Evolutionary conservation across 805 yeast species (phyloP), one percentile per base, ranked within the genome.

Genomic region (Candida morakotiae): DNA sequence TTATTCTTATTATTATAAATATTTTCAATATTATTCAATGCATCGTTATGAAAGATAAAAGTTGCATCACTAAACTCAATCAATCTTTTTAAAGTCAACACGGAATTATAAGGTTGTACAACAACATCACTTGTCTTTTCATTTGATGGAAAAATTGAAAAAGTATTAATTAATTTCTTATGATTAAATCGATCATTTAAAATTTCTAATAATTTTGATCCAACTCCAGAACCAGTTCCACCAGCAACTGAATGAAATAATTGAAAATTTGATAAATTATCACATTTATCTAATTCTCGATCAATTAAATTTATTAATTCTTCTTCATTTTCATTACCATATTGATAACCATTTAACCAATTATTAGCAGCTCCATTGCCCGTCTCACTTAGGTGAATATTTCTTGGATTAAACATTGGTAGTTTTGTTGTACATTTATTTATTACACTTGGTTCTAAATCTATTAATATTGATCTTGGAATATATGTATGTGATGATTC

Each of bases 181-280:
- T 83, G 79, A 5, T 71, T 71, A 55, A 79, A 91, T 38, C 87
- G 66, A 56, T 93, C 98, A 39, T 79, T 77, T 39, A 94, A 58
- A 11, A 79, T 67, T 56, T 93, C 97, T 26, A 93, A 60, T 30
- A 93, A 48, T 39, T 75, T 75, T 0, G 95, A 85, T 1, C 98
- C 98, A 25, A 88, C 77, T 3, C 99, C 98, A 0, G 96, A 85
- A 0, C 99, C 99, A 0, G 98, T 93, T 27, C 99, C 99, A 25
- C 99, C 99, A 0, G 97, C 98, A 4, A 93, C 95, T 3, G 96
- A 84, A 60, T 93, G 98, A 35, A 89, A 59, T 46, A 93, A 63
- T 66, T 88, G 95, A 58, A 93, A 93, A 4, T 94, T 95, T 46
- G 89, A 93, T 37, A 88, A 64, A 39, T 83, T 83, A 45, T 94